Evolutionary conservation across 108 stramenopile species (phyloP), one percentile per base, ranked within the genome.

Genomic region (Skeletonema menzelii): DNA sequence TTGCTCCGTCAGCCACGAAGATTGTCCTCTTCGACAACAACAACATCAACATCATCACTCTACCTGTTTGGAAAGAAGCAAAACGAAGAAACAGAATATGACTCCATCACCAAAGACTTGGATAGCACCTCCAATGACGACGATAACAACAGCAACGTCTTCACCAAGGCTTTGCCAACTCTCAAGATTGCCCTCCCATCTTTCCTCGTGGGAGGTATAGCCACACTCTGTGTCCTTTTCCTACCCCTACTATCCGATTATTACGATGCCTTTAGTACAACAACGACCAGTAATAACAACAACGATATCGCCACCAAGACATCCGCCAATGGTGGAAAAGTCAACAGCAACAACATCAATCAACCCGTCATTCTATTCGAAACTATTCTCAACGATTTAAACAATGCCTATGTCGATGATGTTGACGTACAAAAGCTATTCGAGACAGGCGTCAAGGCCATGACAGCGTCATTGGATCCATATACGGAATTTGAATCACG

Each of bases 401-500:
- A 93, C 17, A 56, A 67, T 14, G 86, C 86, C 37, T 95, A 95
- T 56, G 94, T 95, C 44, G 94, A 95, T 68, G 79, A 87, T 38
- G 91, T 95, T 28, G 91, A 95, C 67, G 89, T 92, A 19, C 86
- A 91, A 66, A 89, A 92, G 72, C 77, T 98, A 22, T 88, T 97
- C 65, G 92, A 97, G 84, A 95, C 95, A 6, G 98, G 95, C 6
- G 79, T 98, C 56, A 84, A 84, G 68, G 95, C 96, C 67, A 98
- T 98, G 98, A 85, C 97, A 15, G 73, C 82, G 27, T 87, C 85
- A 4, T 76, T 98, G 27, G 98, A 98, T 87, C 98, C 98, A 2
- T 98, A 98, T 75, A 98, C 98, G 14, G 96, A 97, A 76, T 98
- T 95, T 72, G 96, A 97, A 76, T 84, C 82, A 12, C 69, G 72